These are phyloP conservation scores for Leccinum sublutescens DNA, from an alignment of 768 basidiomycete species.

Conservation along the genomic window DNA sequence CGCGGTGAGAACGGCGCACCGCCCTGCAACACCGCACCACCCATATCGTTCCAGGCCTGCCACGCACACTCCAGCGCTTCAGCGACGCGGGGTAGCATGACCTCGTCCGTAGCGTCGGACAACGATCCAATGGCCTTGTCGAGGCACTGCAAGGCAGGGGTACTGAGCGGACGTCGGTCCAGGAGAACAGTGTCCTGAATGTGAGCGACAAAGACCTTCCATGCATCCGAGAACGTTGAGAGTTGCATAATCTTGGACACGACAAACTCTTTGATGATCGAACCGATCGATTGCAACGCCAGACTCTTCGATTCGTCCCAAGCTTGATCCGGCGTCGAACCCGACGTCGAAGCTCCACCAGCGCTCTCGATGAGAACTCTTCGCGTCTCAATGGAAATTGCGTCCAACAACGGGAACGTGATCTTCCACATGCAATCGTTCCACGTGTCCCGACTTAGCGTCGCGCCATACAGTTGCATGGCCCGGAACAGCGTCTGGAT, in stretches of 20 bases:
- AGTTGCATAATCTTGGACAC: conserved; percentile 70
- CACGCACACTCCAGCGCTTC: conserved; percentile 65
- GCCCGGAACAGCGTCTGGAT: conserved; percentile 95
- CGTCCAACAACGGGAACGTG: conserved; percentile 81
- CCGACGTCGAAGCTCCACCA: conserved; percentile 8
- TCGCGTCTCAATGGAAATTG: conserved; percentile 58
- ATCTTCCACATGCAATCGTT: conserved; percentile 89
- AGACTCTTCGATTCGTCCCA: conserved; percentile 91
- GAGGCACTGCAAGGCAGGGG: conserved; percentile 81
- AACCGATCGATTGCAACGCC: conserved; percentile 79
- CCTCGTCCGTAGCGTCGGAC: conserved; percentile 31
- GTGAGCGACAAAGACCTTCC: conserved; percentile 71
- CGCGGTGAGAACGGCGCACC: conserved; percentile 14
- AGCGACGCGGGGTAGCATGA: conserved; percentile 37
- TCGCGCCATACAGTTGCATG: conserved; percentile 89
- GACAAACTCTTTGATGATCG: conserved; percentile 81
- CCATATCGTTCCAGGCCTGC: conserved; percentile 66
- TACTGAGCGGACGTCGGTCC: conserved; percentile 68
- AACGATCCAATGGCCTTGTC: conserved; percentile 75
- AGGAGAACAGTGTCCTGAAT: conserved; percentile 68
- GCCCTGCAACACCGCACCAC: conserved; percentile 45
- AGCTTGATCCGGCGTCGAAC: conserved; percentile 38
- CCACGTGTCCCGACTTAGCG: conserved; percentile 82
- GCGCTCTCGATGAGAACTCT: conserved; percentile 23
- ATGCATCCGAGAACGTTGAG: conserved; percentile 65